phyloP scores from a whole-genome alignment of 495 filamentous ascomycete genomes.

The Trichoderma reesei region DNA sequence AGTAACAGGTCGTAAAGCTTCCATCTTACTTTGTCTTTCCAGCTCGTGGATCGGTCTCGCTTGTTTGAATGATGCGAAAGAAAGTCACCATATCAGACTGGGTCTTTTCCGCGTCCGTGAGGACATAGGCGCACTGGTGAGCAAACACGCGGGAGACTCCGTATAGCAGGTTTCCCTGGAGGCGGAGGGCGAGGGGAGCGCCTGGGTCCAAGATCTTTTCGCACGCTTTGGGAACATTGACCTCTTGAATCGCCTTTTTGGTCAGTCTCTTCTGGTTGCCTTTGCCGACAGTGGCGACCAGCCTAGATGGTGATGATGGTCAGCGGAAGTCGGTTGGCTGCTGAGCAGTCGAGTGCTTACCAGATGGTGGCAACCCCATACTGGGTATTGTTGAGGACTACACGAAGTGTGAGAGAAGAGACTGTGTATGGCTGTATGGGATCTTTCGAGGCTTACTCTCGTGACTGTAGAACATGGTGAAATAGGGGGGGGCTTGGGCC shows the following conservation, averaged over 20 bases:
- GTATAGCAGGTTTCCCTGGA: slow-evolving; percentile 85
- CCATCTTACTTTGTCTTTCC: slow-evolving; percentile 57
- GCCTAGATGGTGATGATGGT: slow-evolving; percentile 42
- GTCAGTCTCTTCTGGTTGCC: slow-evolving; percentile 58
- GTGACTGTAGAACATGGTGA: slow-evolving; percentile 84
- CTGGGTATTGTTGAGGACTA: slow-evolving; percentile 79
- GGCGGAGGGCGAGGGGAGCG: slow-evolving; percentile 80
- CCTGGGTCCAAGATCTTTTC: slow-evolving; percentile 73
- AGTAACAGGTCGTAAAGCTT: background rate
- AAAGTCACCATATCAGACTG: slow-evolving; percentile 61
- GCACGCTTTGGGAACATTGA: slow-evolving; percentile 80
- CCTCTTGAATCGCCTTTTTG: slow-evolving; percentile 79
- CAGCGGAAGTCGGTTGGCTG: background rate
- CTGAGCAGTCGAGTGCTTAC: slow-evolving; percentile 38
- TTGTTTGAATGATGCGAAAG: slow-evolving; percentile 37
- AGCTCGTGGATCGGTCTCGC: slow-evolving; percentile 58
- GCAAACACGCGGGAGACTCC: slow-evolving; percentile 76
- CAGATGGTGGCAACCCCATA: slow-evolving; percentile 93
- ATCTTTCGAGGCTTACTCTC: slow-evolving; percentile 55
- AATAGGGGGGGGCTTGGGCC: background rate
- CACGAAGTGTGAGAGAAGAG: slow-evolving; percentile 13
- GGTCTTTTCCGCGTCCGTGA: slow-evolving; percentile 67
- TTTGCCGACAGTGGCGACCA: slow-evolving; percentile 80
- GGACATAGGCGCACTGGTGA: slow-evolving; percentile 79
- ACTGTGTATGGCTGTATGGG: slow-evolving; percentile 4